phyloP scores from a whole-genome alignment of 108 stramenopile species.

The Cyclotella cryptica region DNA sequence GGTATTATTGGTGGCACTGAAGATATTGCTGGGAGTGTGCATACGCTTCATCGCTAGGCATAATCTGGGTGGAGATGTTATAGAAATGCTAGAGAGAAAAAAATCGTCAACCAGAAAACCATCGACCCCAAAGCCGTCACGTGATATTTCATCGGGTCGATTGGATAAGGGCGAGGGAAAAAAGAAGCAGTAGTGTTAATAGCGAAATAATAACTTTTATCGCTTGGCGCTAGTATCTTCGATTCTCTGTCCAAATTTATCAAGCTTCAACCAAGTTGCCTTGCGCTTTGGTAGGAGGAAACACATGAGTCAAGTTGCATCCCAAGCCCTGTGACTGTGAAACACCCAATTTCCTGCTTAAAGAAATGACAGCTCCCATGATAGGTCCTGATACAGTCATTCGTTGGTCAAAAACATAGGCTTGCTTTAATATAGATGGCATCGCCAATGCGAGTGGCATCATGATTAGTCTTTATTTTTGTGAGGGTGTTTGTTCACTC shows the following conservation, averaged over 20 bases:
- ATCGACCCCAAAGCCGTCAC: not conserved
- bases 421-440: no score
- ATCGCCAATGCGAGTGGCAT: no score
- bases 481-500: no score
- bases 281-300: conserved; percentile 9
- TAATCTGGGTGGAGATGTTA: conserved; percentile 39
- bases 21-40: conserved; percentile 32
- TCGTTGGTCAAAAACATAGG: no score
- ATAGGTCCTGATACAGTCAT: no score
- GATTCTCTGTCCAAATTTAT: conserved; percentile 15
- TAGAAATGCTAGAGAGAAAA: conserved; percentile 6
- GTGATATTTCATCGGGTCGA: not conserved
- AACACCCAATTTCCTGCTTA: no score
- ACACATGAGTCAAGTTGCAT: no score
- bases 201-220: not conserved
- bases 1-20: conserved; percentile 36
- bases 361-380: no score
- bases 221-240: conserved; percentile 16
- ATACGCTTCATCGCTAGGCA: conserved; percentile 36
- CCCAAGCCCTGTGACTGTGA: no score
- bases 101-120: not conserved
- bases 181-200: conserved; percentile 6
- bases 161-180: not conserved
- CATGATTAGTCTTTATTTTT: no score
- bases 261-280: conserved; percentile 12